Base-by-base conservation (phyloP, 2,329 filamentous ascomycete genomes). In the Fusarium anguioides region DNA sequence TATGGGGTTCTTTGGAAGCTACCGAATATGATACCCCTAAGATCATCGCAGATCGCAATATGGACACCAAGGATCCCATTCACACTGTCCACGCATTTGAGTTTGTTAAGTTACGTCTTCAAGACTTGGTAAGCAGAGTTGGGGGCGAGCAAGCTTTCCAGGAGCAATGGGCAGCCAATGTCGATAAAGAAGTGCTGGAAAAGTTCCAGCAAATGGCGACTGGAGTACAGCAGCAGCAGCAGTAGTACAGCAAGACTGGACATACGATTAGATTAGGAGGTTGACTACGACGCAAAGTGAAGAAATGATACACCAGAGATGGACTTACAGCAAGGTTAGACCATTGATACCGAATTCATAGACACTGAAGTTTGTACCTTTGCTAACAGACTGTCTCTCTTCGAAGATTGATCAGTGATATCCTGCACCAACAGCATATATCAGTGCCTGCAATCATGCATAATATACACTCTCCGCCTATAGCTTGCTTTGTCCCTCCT, bases 131-230 rank as follows among this genome's bases (percentile, higher is more conserved):
- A 20, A 80, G 81, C 48, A 80, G 82, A 6, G 82, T 82, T 6
- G 92, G 92, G 3, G 91, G 91, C 1, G 85, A 90, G 70, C 82
- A 86, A 47, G 79, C 75, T 5, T 95, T 96, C 75, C 84, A 89
- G 74, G 83, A 86, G 54, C 83, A 89, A 48, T 94, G 89, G 87
- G 78, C 88, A 15, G 83, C 83, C n/a, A 91, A 94, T 64, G 91
- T 96, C 24, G 92, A 96, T 76, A 84, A 83, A 69, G 89, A 94
- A 60, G 86, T 94, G 17, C 71, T 95, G 63, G 81, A 81, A 12
- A 86, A 83, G n/a, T 95, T 94, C 74, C 74, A 75, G 51, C 66
- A 69, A 15, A 70, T 80, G 60, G 71, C 73, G 14, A 71, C 69
- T 21, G 66, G 56, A 18, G 68, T 64, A 41, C 64, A 72, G 46